Conservation (phyloP, 2,329 filamentous ascomycete genomes). For the Hypoxylon sp. region DNA sequence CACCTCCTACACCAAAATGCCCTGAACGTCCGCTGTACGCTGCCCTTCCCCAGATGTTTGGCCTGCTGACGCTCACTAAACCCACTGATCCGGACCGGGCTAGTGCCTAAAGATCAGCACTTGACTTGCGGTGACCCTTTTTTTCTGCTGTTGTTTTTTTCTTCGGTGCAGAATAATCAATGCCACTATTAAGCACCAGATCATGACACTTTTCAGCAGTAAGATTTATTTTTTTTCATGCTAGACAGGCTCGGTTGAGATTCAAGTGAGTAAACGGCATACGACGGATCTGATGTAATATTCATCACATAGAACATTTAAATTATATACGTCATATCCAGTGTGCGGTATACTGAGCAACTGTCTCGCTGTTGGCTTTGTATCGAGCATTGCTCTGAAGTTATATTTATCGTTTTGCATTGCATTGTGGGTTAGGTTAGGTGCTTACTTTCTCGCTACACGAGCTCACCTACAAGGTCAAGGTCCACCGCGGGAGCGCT, state of each 20-base stretch:
- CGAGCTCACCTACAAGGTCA: too few relatives aligned
- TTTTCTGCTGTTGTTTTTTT: slow-evolving; percentile 13
- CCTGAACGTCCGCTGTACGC: neutral
- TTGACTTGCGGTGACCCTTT: slow-evolving; percentile 5
- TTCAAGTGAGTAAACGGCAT: slow-evolving; percentile 19
- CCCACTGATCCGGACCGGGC: slow-evolving; percentile 22
- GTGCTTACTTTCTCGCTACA: too few relatives aligned
- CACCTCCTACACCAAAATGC: slow-evolving; percentile 7
- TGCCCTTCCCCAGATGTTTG: neutral
- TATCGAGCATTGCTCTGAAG: too few relatives aligned
- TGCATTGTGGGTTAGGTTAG: too few relatives aligned
- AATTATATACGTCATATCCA: too few relatives aligned
- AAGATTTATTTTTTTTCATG: slow-evolving; percentile 2
- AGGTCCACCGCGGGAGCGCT: too few relatives aligned
- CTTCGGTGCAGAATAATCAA: neutral
- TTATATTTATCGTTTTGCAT: too few relatives aligned
- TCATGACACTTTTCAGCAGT: neutral
- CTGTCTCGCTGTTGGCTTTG: too few relatives aligned
- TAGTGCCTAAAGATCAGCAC: slow-evolving; percentile 22
- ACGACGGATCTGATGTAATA: slow-evolving; percentile 32
- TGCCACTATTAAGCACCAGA: neutral
- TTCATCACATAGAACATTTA: too few relatives aligned
- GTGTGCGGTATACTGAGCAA: too few relatives aligned
- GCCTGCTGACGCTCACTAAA: slow-evolving; percentile 9
- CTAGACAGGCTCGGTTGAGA: slow-evolving; percentile 22